These are phyloP conservation scores for Botrytis elliptica DNA, from an alignment of 2,329 filamentous ascomycete genomes.

Conservation along the genomic window DNA sequence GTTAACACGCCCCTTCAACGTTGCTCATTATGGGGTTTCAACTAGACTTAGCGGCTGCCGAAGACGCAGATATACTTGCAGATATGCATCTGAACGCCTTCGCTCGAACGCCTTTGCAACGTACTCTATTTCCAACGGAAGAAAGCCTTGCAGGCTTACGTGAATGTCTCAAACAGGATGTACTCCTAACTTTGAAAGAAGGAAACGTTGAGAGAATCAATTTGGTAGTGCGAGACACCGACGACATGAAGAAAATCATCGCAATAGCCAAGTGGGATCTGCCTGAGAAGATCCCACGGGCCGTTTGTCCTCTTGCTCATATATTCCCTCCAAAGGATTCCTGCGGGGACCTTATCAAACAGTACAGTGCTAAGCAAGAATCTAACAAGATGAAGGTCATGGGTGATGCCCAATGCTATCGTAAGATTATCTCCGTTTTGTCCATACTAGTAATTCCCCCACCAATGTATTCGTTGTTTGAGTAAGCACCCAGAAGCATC, in stretches of 20 bases:
- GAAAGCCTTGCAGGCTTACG: constrained; percentile 26
- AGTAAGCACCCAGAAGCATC: neutral
- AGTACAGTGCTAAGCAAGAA: constrained; percentile 29
- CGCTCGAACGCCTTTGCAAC: constrained; percentile 31
- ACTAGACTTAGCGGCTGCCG: constrained; percentile 26
- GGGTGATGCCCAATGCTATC: constrained; percentile 30
- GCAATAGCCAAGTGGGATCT: constrained; percentile 35
- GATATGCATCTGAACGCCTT: constrained; percentile 38
- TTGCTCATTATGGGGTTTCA: constrained; percentile 28
- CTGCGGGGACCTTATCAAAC: constrained; percentile 26
- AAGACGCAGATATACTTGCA: constrained; percentile 33
- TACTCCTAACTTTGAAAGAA: constrained; percentile 24
- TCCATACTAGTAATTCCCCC: neutral
- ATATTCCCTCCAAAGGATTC: constrained; percentile 26
- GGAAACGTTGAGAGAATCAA: constrained; percentile 23
- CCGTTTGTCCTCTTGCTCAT: constrained; percentile 9
- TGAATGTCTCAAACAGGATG: constrained; percentile 28
- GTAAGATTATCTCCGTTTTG: constrained; percentile 28
- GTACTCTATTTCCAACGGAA: constrained; percentile 34
- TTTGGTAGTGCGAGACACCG: constrained; percentile 31
- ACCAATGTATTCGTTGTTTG: neutral
- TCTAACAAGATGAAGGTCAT: constrained; percentile 30
- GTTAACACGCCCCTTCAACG: neutral
- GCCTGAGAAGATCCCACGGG: neutral
- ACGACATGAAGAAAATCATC: constrained; percentile 28